These are phyloP conservation scores for Panicum hallii DNA, from an alignment of 202 grass and related monocot genomes.

Conservation along the genomic window DNA sequence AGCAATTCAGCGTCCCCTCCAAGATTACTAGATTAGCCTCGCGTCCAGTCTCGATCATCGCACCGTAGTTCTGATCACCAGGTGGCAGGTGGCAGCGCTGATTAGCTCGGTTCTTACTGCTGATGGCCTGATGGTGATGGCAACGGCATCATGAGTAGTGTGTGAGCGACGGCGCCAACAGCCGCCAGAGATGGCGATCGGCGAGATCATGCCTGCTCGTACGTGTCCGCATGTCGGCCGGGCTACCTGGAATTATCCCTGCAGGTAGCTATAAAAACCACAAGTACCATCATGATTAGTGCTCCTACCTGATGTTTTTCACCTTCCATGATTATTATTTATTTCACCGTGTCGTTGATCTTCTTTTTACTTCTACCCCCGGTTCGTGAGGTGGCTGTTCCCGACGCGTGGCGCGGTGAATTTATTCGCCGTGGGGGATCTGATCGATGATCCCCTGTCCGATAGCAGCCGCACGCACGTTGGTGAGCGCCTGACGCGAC, in stretches of 20 bases:
- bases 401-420: background rate
- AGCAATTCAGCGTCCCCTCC: background rate
- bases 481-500: constrained; percentile 41
- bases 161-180: background rate
- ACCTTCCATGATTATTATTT: background rate
- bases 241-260: constrained; percentile 13
- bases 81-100: background rate
- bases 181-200: background rate
- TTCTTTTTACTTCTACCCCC: background rate
- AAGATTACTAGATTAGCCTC: background rate
- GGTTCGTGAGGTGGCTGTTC: background rate
- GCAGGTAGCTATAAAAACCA: background rate
- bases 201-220: background rate
- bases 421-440: constrained; percentile 14
- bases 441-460: constrained; percentile 40
- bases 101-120: background rate
- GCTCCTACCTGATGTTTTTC: background rate
- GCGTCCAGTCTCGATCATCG: background rate
- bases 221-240: background rate
- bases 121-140: background rate
- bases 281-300: background rate
- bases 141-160: background rate
- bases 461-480: constrained; percentile 45
- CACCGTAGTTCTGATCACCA: background rate
- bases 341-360: background rate